phyloP scores from a whole-genome alignment of 805 yeast genomes.

The Zygosaccharomyces kombuchaensis region DNA sequence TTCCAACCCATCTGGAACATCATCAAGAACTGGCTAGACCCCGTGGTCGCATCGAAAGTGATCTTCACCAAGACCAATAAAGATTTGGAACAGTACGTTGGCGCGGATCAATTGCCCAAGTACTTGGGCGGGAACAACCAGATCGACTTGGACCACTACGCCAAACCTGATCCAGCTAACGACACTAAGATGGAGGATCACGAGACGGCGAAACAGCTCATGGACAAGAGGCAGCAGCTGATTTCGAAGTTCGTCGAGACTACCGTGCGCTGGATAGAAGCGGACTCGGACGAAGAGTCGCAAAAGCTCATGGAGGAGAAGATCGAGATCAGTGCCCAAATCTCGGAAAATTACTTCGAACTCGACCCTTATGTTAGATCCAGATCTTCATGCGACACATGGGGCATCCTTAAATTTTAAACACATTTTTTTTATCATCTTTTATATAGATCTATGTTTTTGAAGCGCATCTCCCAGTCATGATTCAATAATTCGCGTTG shows the following conservation, averaged over 20 bases:
- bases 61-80: slow-evolving; percentile 67
- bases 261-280: slow-evolving; percentile 76
- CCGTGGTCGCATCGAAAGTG: slow-evolving; percentile 90
- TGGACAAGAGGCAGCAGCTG: slow-evolving; percentile 51
- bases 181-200: slow-evolving; percentile 47
- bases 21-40: slow-evolving; percentile 91
- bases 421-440: not conserved
- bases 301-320: slow-evolving; percentile 49
- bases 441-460: not conserved
- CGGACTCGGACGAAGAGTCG: slow-evolving; percentile 48
- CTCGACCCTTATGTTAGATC: slow-evolving; percentile 82
- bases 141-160: slow-evolving; percentile 53
- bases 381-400: slow-evolving; percentile 73
- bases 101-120: slow-evolving; percentile 55
- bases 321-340: slow-evolving; percentile 45
- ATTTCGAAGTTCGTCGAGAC: slow-evolving; percentile 52
- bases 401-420: slow-evolving; percentile 44
- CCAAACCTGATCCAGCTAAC: slow-evolving; percentile 54
- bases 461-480: not conserved
- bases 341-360: slow-evolving; percentile 59
- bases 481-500: not conserved
- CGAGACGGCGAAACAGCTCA: slow-evolving; percentile 43
- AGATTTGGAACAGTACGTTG: slow-evolving; percentile 65
- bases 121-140: slow-evolving; percentile 69
- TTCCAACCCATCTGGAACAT: slow-evolving; percentile 93